These are phyloP conservation scores for Aspergillus novoparasiticus DNA, from an alignment of 2,329 filamentous ascomycete genomes.

Conservation along the genomic window DNA sequence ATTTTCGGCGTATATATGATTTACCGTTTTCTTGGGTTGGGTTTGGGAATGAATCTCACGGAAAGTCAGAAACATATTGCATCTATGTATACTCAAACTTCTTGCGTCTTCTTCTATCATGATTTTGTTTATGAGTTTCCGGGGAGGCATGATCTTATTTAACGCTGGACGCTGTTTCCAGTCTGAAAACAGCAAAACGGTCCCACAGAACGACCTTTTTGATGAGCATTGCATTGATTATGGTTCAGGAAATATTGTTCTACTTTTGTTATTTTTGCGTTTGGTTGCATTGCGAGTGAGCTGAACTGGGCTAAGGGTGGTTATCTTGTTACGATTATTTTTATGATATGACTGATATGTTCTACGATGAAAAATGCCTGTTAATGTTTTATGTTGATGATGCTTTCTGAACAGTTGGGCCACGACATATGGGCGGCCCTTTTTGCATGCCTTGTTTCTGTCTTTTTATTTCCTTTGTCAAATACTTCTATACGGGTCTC, in stretches of 20 bases:
- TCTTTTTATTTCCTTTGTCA: conserved; percentile 9
- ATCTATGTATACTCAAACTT: conserved; percentile 20
- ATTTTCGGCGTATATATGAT: conserved; percentile 23
- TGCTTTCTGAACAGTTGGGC: conserved; percentile 18
- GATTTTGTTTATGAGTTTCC: conserved; percentile 1
- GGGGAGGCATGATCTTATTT: conserved; percentile 11
- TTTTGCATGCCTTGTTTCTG: conserved; percentile 8
- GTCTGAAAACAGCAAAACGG: conserved; percentile 9
- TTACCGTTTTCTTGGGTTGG: conserved; percentile 15
- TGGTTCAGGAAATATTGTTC: conserved; percentile 7
- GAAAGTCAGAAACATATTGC: conserved; percentile 16
- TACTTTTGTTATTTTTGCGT: neutral
- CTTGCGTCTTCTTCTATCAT: conserved; percentile 4
- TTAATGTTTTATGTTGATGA: conserved; percentile 20
- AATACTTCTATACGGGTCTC: conserved; percentile 5
- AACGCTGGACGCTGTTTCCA: conserved; percentile 3
- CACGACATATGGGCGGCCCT: conserved; percentile 14
- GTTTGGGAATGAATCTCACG: conserved; percentile 18
- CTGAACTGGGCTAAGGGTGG: conserved; percentile 18
- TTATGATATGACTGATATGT: conserved; percentile 29
- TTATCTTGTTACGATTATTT: conserved; percentile 23
- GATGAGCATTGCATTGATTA: conserved; percentile 8
- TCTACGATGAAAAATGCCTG: conserved; percentile 23
- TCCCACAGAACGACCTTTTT: conserved; percentile 11
- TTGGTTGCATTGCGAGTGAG: conserved; percentile 24